Evolutionary conservation across 2,329 filamentous ascomycete genomes (phyloP), one percentile per base, ranked within the genome.

Genomic region (Diaporthe ilicicola): DNA sequence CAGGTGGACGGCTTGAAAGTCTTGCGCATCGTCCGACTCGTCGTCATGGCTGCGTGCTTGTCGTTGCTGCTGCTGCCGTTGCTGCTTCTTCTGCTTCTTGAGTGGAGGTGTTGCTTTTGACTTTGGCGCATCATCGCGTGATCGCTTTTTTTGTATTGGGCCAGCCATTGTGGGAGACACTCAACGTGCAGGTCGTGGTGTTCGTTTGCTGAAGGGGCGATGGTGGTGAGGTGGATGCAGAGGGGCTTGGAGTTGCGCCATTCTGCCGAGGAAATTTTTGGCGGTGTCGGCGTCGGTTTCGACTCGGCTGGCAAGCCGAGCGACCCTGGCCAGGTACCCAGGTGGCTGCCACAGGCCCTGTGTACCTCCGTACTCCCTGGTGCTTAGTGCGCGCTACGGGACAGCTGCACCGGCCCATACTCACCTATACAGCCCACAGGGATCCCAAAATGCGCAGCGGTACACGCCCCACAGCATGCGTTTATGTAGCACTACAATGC

Each of bases 1-100:
- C 19, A 89, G 81, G 74, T 88, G 84, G 73, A 88, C 85, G 2
- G 87, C 83, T 37, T 84, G 79, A 76, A 88, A 88, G 66, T 82
- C 81, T 6, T 81, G 77, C n/a, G 81, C 76, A 42, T 77, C 74
- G 34, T 72, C 72, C 15, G 70, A 59, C 29, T 76, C 75, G 27
- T 73, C 86, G n/a, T 84, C 86, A 70, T 85, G 84, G 81, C 86
- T 88, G 79, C 88, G 88, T 44, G 59, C 39, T 13, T 50, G 37
- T 69, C 83, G 80, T 71, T 84, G 75, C 71, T 84, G 82, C 79
- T 66, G 50, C 15, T 50, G 46, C 69, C 83, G 80, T 71, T 84
- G 75, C 71, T 84, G 82, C 79, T 81, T 84, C 79, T 83, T 84
- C 77, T 82, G 83, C 79, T 81, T 88, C 81, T 89, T 90, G 27